Base-by-base conservation (phyloP, 2,329 filamentous ascomycete genomes). In the Elsinoe ampelina region DNA sequence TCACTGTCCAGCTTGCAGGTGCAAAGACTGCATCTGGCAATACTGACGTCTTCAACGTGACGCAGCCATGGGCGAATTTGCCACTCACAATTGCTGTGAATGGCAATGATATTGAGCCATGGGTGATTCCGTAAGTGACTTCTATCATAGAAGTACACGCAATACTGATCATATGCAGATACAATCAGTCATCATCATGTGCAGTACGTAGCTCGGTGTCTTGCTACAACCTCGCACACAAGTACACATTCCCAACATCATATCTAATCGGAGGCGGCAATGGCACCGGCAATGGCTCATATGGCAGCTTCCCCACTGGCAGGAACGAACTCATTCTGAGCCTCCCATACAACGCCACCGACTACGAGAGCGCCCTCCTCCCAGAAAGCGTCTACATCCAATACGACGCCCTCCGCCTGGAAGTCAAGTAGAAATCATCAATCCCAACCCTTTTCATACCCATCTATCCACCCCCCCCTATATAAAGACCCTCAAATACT, bases 401-500 rank as follows among this genome's bases (percentile, higher is more conserved):
- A 70, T 85, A 86, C 61, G 82, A 85, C 69, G 82, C 83, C 1
- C 63, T 85, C 64, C 72, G 82, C 52, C 63, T 85, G 47, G 82
- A 85, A 63, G 64, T 85, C 22, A 65, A 66, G 56, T 77, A 69
- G 45, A 36, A 13, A 12, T n/a, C 12, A 20, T 12, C 30, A 4
- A 45, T 26, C 12, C 26, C 30, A 6, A 30, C 13, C 10, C 2
- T 35, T 8, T 34, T 13, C 34, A 34, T 35, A 22, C 22, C 22
- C n/a, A 48, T 48, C 7, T 17, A 34, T 12, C 12, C 17, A 17
- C 2, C n/a, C n/a, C n/a, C 48, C 3, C 11, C 50, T 70, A 80
- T 36, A 79, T 71, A 59, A 80, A 85, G 32, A 77, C 77, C 48
- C 85, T 76, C 69, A 87, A 67, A 63, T 85, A 87, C 71, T 92